Conservation (phyloP, 441 rosid species). For the Adansonia madagascariensis region DNA sequence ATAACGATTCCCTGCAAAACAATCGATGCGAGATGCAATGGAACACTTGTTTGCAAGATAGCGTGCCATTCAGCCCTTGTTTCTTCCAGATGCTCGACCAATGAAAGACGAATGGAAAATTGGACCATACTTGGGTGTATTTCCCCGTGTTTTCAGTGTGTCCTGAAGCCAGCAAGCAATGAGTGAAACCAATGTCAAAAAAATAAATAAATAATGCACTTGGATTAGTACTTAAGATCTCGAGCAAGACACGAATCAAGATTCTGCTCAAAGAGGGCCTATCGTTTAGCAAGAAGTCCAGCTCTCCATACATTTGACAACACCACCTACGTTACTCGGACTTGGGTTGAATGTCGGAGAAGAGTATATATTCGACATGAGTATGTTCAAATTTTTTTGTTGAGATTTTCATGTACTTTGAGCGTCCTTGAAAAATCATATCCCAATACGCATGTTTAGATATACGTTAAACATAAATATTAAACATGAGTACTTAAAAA, state of each 20-base stretch:
- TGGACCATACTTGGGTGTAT: slow-evolving; percentile 91
- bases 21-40: slow-evolving; percentile 90
- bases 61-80: slow-evolving; percentile 96
- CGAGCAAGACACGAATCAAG: background rate
- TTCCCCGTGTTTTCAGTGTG: slow-evolving; percentile 88
- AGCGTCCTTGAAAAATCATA: no score
- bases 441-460: no score
- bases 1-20: slow-evolving; percentile 71
- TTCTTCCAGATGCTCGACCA: slow-evolving; percentile 88
- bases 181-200: no score
- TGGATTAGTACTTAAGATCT: background rate
- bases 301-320: background rate
- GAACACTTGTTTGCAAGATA: slow-evolving; percentile 96
- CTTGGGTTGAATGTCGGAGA: no score
- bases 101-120: slow-evolving; percentile 97
- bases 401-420: no score
- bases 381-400: no score
- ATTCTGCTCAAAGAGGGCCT: background rate
- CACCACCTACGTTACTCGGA: background rate
- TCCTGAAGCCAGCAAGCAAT: slow-evolving; percentile 43
- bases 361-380: no score
- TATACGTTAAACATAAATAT: no score
- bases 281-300: background rate
- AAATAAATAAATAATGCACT: background rate
- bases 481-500: no score